Conservation (phyloP, 2,329 filamentous ascomycete genomes). For the Penicillium sp. region DNA sequence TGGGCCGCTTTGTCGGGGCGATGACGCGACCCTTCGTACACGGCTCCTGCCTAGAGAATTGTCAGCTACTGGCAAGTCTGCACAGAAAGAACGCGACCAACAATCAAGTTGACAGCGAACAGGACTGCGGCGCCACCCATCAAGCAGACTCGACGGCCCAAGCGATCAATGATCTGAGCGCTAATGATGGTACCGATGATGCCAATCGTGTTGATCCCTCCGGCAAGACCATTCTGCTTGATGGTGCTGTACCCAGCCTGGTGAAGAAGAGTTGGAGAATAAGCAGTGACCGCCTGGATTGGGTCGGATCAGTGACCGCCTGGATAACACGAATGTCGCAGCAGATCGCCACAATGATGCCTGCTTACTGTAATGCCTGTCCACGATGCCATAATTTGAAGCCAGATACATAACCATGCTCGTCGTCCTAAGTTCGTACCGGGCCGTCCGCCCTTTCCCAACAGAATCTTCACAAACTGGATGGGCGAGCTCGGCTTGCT, state of each 20-base stretch:
- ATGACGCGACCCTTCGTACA: constrained; percentile 44
- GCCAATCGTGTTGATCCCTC: constrained; percentile 53
- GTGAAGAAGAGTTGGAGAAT: constrained; percentile 29
- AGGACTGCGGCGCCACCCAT: constrained; percentile 42
- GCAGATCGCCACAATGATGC: neutral
- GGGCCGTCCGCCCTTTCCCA: constrained; percentile 32
- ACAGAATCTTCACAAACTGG: constrained; percentile 40
- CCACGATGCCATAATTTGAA: constrained; percentile 49
- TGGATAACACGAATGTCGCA: no score
- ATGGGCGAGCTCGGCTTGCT: constrained; percentile 37
- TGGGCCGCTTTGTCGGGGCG: constrained; percentile 36
- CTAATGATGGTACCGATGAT: constrained; percentile 53
- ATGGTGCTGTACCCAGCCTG: constrained; percentile 39
- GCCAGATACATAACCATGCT: constrained; percentile 45
- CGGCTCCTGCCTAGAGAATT: constrained; percentile 35
- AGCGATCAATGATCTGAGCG: constrained; percentile 51
- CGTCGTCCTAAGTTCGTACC: constrained; percentile 38
- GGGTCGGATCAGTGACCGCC: neutral
- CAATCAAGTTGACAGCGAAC: constrained; percentile 45
- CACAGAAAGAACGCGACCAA: constrained; percentile 11
- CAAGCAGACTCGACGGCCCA: constrained; percentile 47
- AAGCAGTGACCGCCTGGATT: constrained; percentile 35
- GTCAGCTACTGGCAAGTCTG: constrained; percentile 8
- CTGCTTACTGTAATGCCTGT: constrained; percentile 43
- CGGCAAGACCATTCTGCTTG: constrained; percentile 48